Evolutionary conservation across 1,284 basidiomycete species (phyloP).

Genomic region (Puccinia novopanici): DNA sequence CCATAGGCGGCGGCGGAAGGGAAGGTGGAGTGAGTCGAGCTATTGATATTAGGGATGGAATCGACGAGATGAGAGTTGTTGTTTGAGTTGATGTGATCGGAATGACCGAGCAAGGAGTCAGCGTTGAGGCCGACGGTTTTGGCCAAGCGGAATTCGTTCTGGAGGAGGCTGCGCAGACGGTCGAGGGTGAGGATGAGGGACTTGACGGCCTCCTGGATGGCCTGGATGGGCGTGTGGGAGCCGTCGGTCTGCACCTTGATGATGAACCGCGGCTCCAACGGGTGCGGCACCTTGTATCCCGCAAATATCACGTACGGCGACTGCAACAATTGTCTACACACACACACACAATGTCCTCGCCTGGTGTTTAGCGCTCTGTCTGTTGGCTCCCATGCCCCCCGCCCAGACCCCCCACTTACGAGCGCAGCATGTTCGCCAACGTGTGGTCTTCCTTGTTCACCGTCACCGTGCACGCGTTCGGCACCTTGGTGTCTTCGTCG

Average conservation of each 20-base stretch:
- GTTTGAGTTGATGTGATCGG: background rate
- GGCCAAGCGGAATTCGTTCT: conserved; percentile 47
- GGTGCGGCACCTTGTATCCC: conserved; percentile 96
- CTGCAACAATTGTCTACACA: conserved; percentile 78
- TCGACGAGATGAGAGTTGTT: no score
- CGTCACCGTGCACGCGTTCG: conserved; percentile 91
- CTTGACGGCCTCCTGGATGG: conserved; percentile 79
- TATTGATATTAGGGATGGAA: no score
- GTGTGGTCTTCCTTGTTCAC: conserved; percentile 97
- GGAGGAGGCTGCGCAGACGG: conserved; percentile 56
- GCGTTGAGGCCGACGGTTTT: conserved; percentile 45
- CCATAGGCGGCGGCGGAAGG: no score
- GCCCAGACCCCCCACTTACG: conserved; percentile 71
- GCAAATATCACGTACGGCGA: conserved; percentile 88
- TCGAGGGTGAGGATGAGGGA: conserved; percentile 76
- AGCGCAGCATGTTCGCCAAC: conserved; percentile 88
- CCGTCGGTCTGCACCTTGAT: conserved; percentile 97
- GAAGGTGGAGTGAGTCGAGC: no score
- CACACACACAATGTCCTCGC: background rate
- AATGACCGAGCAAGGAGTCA: background rate
- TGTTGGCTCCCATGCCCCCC: no score
- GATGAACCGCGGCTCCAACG: conserved; percentile 87
- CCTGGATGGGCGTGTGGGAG: conserved; percentile 75
- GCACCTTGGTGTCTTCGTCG: conserved; percentile 92
- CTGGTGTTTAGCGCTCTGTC: background rate